A percentile compares a stretch with the other conserved stretches of the same genome.
phyloP scores from a whole-genome alignment of 805 yeast genomes.

The Candida tibetensis region DNA sequence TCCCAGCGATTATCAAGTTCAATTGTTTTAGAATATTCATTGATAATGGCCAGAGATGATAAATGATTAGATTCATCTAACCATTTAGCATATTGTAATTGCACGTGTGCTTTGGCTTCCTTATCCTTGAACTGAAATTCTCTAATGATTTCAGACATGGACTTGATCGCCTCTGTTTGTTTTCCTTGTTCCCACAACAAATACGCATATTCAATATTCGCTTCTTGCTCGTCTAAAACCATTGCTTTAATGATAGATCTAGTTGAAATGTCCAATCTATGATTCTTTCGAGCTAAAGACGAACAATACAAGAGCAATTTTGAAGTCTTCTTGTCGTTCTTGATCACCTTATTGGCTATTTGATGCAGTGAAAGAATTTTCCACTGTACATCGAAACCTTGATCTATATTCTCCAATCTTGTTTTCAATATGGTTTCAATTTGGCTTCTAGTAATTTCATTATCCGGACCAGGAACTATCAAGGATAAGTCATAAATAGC shows the following conservation, averaged over 20 bases:
- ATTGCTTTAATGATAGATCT: conserved; percentile 63
- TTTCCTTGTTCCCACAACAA: conserved; percentile 89
- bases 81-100: conserved; percentile 84
- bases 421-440: conserved; percentile 22
- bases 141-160: conserved; percentile 44
- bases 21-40: conserved; percentile 62
- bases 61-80: conserved; percentile 81
- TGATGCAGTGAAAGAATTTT: conserved; percentile 58
- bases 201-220: conserved; percentile 75
- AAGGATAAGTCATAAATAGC: conserved; percentile 32
- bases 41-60: conserved; percentile 67
- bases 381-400: conserved; percentile 56
- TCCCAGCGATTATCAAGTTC: conserved; percentile 61
- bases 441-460: conserved; percentile 11
- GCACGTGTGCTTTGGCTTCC: conserved; percentile 42
- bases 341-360: conserved; percentile 33
- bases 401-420: conserved; percentile 36
- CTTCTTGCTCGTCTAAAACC: conserved; percentile 38
- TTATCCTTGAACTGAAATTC: conserved; percentile 16
- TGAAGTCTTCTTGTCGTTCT: conserved; percentile 36
- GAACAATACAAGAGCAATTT: conserved; percentile 60
- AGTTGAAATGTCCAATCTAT: conserved; percentile 70
- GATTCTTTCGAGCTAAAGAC: conserved; percentile 60
- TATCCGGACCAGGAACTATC: conserved; percentile 16
- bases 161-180: conserved; percentile 75